Evolutionary conservation across 192 early-diverging fungal species (phyloP).

Genomic region (Backusella luteola): DNA sequence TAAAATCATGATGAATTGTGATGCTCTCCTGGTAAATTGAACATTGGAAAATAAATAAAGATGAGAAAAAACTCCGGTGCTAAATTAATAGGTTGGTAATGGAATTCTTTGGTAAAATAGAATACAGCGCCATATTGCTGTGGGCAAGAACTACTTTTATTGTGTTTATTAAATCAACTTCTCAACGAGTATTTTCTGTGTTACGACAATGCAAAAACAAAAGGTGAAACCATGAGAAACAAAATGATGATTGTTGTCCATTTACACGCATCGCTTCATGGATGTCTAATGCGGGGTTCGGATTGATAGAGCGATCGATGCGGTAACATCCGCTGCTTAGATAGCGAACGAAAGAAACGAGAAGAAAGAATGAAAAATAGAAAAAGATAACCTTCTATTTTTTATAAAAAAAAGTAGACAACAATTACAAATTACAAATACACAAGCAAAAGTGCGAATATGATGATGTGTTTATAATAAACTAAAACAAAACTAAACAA

Average conservation of each 20-base stretch:
- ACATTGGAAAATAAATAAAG: background rate
- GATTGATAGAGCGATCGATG: background rate
- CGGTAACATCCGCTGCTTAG: background rate
- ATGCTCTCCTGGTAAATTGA: background rate
- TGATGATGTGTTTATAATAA: no score
- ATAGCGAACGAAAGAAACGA: background rate
- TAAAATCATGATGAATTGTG: background rate
- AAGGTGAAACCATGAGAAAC: conserved; percentile 1
- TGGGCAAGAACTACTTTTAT: background rate
- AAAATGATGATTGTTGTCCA: background rate
- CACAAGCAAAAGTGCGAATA: background rate
- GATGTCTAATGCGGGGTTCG: background rate
- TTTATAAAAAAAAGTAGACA: background rate
- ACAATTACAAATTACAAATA: background rate
- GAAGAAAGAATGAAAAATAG: background rate
- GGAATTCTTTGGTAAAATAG: background rate
- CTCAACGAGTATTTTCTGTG: background rate
- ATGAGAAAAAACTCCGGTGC: background rate
- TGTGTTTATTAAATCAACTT: no score
- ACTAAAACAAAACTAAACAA: no score
- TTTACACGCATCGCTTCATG: background rate
- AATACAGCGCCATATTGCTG: background rate
- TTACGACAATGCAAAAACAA: background rate
- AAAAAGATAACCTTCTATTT: background rate
- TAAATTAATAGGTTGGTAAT: background rate